Base-by-base conservation (phyloP, 192 early-diverging fungal genomes). In the Thamnidium elegans region DNA sequence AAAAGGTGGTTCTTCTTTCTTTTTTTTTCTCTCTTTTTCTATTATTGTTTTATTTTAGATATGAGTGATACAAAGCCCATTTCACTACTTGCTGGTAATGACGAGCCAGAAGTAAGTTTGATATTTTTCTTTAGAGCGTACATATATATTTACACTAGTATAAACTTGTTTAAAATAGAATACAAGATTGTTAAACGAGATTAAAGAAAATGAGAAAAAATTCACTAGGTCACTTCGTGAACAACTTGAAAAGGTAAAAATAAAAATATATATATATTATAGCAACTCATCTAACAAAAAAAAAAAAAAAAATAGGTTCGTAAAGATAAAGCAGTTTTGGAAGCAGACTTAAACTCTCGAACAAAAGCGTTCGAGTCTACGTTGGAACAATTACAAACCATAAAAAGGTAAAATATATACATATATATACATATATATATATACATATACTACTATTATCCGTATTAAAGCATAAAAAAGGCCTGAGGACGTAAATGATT, bases 311-410 rank as follows among this genome's bases (percentile, higher is more conserved):
- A 26, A 19, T 36, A 73, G 71, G 67, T 69, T 7, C 67, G 71
- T 26, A 61, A 68, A 68, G 62, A 62, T 20, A 73, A 73, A 46
- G 71, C 71, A n/a, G 26, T 45, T 17, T 44, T 73, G 36, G 71
- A 73, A 51, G 71, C 71, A 19, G 67, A 68, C 20, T 50, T 73
- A 54, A 53, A 69, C 15, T 62, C 53, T n/a, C 66, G 71, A 17
- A 61, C 71, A 30, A 63, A 69, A 39, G 55, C 52, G 14, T 69
- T 54, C 31, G 39, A 73, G 36, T 23, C 34, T 17, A 73, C 71
- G 15, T 46, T 73, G 21, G 55, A 19, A 5, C 42, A 54, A 17
- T 55, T 72, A 21, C 68, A 70, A 51, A 19, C 17, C 9, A 11
- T 6, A 15, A 48, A 20, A 7, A 47, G 20, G 59, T 62, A 62